Conservation (phyloP, 768 basidiomycete species). For the Strobilomyces dryophilus region DNA sequence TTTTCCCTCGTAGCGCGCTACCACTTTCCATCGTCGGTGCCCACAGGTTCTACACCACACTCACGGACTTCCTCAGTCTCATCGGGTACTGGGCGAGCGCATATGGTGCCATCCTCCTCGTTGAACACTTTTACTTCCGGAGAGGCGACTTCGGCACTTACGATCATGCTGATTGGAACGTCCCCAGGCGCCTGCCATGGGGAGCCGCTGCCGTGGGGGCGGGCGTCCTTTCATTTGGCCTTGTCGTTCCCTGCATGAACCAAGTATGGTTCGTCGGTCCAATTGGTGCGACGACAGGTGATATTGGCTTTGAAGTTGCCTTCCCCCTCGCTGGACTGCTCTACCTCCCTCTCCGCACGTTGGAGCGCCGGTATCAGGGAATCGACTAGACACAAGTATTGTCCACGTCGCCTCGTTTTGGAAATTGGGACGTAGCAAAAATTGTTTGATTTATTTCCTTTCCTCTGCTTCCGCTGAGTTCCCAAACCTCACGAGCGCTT, state of each 20-base stretch:
- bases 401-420: not conserved
- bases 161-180: conserved; percentile 48
- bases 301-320: conserved; percentile 67
- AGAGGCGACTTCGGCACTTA: conserved; percentile 45
- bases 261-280: conserved; percentile 72
- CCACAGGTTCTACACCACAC: conserved; percentile 56
- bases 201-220: conserved; percentile 61
- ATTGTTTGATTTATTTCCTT: conserved; percentile 3
- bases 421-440: conserved; percentile 9
- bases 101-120: conserved; percentile 55
- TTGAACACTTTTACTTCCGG: conserved; percentile 68
- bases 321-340: conserved; percentile 43
- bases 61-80: conserved; percentile 65
- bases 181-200: conserved; percentile 47
- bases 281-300: conserved; percentile 58
- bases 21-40: conserved; percentile 69
- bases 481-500: not conserved
- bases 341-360: conserved; percentile 52
- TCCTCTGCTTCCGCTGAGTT: not conserved
- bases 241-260: conserved; percentile 63
- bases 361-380: conserved; percentile 39
- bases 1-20: conserved; percentile 44
- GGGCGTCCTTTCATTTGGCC: conserved; percentile 45
- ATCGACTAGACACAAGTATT: conserved; percentile 11
- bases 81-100: conserved; percentile 61